A percentile compares a stretch with the other conserved stretches of the same genome.
These are phyloP conservation scores for Phytophthora europaea DNA, from an alignment of 352 stramenopile genomes.

Conservation along the genomic window DNA sequence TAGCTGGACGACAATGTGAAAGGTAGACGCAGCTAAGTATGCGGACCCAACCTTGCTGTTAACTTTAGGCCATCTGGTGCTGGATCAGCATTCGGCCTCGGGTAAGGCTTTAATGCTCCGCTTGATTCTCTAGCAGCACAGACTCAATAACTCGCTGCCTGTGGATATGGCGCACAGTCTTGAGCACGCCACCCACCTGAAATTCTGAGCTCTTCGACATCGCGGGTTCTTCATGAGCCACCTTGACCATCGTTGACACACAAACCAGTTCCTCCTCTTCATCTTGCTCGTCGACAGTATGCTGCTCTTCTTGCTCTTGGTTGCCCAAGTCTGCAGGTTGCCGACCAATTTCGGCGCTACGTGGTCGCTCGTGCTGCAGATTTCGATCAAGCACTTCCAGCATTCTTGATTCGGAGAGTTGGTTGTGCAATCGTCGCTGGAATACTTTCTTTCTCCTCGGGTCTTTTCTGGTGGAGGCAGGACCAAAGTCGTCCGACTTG, in stretches of 20 bases:
- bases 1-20: constrained; percentile 23
- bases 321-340: constrained; percentile 21
- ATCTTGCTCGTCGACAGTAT: constrained; percentile 29
- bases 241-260: constrained; percentile 73
- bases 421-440: constrained; percentile 66
- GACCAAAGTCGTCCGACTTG: constrained; percentile 16
- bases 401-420: constrained; percentile 77
- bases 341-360: neutral
- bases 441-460: constrained; percentile 37
- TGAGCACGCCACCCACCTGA: constrained; percentile 41
- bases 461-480: constrained; percentile 2
- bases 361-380: constrained; percentile 34
- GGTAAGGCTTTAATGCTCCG: constrained; percentile 25
- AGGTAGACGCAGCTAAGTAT: constrained; percentile 26
- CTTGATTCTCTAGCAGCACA: constrained; percentile 39
- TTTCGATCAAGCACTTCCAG: constrained; percentile 70
- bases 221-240: constrained; percentile 29
- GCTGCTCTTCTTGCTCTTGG: constrained; percentile 41
- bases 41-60: constrained; percentile 10
- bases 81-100: neutral
- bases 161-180: constrained; percentile 46
- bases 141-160: constrained; percentile 26
- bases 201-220: constrained; percentile 31
- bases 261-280: constrained; percentile 79
- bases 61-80: constrained; percentile 20